Base-by-base conservation (phyloP, 2,329 filamentous ascomycete species). In the Hysterium pulicare region DNA sequence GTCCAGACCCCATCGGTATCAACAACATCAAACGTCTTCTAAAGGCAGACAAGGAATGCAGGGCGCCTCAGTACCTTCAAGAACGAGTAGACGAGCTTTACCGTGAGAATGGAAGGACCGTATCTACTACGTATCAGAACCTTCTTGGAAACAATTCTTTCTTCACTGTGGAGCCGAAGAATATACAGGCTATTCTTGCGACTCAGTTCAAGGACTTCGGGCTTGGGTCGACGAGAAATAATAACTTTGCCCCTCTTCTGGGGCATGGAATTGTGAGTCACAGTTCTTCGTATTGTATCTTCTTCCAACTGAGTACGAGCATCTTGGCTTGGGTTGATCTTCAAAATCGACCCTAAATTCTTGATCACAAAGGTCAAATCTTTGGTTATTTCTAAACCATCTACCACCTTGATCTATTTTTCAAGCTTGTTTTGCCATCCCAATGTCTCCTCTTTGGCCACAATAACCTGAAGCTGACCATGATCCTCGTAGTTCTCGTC, bases 1-100 rank as follows among this genome's bases (percentile, higher is more conserved):
- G 71, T 0, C 68, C 76, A 50, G 68, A 69, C 2, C 51, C 80
- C 35, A 58, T 81, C 2, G 79, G 79, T 4, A 51, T 75, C n/a
- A 71, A 76, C 49, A 57, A 71, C 37, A 65, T 78, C 44, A 39
- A 55, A 23, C 47, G 58, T 16, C 66, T 71, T 22, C 33, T 72
- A 5, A 60, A 60, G 8, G 66, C 71, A 1, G 45, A 71, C 28
- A 70, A 64, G 13, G 44, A 54, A 17, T 58, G 58, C 32, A 40
- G 57, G 10, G 22, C 58, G 1, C 57, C 70, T 4, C 73, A 55
- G 4, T 64, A 51, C 33, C 31, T 59, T 3, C 44, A 53, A 6
- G 41, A 50, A 2, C 49, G 52, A 4, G 43, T 54, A 3, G 49
- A 59, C 9, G 48, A 49, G 20, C 58, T 44, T 11, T 50, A 42